Conservation (phyloP, 1,284 basidiomycete species). For the Ganoderma meredithae region DNA sequence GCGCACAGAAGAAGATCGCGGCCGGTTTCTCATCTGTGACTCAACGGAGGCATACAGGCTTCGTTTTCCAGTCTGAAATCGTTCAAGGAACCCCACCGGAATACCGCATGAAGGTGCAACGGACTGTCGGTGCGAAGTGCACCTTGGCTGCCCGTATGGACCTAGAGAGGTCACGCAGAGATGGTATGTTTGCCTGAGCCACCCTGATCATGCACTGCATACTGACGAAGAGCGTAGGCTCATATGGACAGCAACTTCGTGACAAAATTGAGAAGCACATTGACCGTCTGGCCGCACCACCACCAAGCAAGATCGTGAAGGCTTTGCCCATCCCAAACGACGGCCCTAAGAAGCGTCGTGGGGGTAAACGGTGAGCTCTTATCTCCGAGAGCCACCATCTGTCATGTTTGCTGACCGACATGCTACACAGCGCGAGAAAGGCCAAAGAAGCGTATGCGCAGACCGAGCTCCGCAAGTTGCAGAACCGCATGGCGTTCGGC, state of each 20-base stretch:
- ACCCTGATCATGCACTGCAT: not conserved
- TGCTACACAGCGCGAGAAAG: constrained; percentile 80
- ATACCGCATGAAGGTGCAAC: constrained; percentile 90
- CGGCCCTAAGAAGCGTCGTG: constrained; percentile 93
- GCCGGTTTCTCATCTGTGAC: constrained; percentile 85
- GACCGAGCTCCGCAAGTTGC: constrained; percentile 95
- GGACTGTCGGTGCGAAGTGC: constrained; percentile 93
- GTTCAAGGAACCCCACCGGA: constrained; percentile 90
- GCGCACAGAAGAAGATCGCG: constrained; percentile 90
- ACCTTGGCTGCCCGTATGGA: constrained; percentile 94
- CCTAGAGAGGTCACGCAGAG: constrained; percentile 77
- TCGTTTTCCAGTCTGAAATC: constrained; percentile 93
- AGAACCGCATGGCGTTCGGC: constrained; percentile 97
- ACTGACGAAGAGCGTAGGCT: constrained; percentile 52
- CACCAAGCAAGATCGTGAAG: constrained; percentile 93
- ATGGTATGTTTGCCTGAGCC: constrained; percentile 59
- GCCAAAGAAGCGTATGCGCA: constrained; percentile 97
- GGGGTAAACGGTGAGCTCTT: constrained; percentile 84
- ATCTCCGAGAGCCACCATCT: not conserved
- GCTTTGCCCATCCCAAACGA: constrained; percentile 97
- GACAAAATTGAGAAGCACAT: constrained; percentile 93
- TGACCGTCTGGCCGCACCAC: constrained; percentile 92
- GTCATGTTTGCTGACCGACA: not conserved
- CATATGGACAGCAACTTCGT: constrained; percentile 82
- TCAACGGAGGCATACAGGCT: constrained; percentile 94